Evolutionary conservation across 1,284 basidiomycete genomes (phyloP).

Genomic region (Thecaphora frezii): DNA sequence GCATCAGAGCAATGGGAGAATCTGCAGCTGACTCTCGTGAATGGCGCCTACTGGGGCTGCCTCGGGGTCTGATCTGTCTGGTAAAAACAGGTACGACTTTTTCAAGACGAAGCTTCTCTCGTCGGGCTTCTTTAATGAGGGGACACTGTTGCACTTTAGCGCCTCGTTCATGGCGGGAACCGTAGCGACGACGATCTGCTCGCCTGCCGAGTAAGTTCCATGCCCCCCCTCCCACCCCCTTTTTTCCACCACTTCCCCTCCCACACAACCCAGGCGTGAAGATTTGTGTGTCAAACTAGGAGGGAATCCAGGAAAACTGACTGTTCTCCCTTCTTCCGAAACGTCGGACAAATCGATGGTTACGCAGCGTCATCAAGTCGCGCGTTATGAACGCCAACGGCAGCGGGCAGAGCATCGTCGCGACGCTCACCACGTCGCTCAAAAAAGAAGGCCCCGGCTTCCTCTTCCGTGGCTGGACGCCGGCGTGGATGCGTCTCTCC

Average conservation of each 20-base stretch:
- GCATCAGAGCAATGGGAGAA: too few relatives aligned
- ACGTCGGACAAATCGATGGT: constrained; percentile 13
- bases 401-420: constrained; percentile 23
- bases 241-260: neutral
- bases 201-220: constrained; percentile 31
- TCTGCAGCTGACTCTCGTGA: too few relatives aligned
- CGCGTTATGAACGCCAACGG: constrained; percentile 61
- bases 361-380: constrained; percentile 61
- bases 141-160: constrained; percentile 62
- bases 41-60: too few relatives aligned
- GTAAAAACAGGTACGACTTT: constrained; percentile 60
- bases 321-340: neutral
- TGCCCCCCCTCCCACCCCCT: neutral
- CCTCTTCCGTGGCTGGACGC: constrained; percentile 65
- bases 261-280: too few relatives aligned
- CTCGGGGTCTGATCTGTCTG: too few relatives aligned
- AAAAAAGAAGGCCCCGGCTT: constrained; percentile 61
- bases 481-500: constrained; percentile 62
- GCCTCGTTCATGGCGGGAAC: constrained; percentile 63
- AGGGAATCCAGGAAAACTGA: neutral
- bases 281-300: too few relatives aligned
- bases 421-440: constrained; percentile 39
- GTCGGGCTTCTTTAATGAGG: constrained; percentile 60
- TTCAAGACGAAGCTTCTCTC: constrained; percentile 63
- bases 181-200: constrained; percentile 62